Percentiles rank a stretch among this genome's conserved stretches.
These are phyloP conservation scores for Auricularia auricula-judae DNA, from an alignment of 768 basidiomycete genomes.

Conservation along the genomic window DNA sequence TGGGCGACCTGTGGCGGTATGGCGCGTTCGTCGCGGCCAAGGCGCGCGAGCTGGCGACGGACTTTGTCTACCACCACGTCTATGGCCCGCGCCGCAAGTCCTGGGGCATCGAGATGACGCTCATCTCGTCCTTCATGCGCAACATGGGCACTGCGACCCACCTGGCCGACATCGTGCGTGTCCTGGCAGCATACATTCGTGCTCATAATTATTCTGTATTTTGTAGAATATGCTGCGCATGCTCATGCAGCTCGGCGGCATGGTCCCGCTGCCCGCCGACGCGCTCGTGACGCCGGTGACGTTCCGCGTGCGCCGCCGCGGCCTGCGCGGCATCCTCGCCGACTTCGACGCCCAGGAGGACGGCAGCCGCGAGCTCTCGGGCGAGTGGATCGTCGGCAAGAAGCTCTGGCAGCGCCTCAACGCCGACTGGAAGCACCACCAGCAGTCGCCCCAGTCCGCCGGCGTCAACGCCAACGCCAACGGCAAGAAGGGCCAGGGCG, in stretches of 20 bases:
- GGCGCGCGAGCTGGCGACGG: conserved; percentile 48
- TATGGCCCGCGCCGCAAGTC: conserved; percentile 81
- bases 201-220: no score
- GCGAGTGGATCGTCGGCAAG: conserved; percentile 96
- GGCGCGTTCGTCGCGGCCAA: conserved; percentile 51
- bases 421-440: conserved; percentile 58
- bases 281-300: conserved; percentile 92
- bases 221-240: conserved; percentile 37
- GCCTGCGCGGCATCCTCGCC: conserved; percentile 69
- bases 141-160: conserved; percentile 72
- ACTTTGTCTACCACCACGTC: conserved; percentile 67
- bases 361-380: conserved; percentile 71
- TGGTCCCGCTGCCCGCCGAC: conserved; percentile 82
- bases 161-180: conserved; percentile 69
- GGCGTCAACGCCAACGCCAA: conserved; percentile 10
- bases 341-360: conserved; percentile 64
- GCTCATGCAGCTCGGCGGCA: conserved; percentile 67
- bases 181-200: no score
- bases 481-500: conserved; percentile 23
- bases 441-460: conserved; percentile 13
- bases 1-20: conserved; percentile 68
- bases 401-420: conserved; percentile 83
- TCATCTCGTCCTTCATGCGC: conserved; percentile 75
- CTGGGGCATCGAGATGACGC: conserved; percentile 94
- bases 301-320: conserved; percentile 64